Percentiles rank a stretch among this genome's conserved stretches.
phyloP scores from a whole-genome alignment of 2,329 filamentous ascomycete species.

The Fusarium veterinarium region DNA sequence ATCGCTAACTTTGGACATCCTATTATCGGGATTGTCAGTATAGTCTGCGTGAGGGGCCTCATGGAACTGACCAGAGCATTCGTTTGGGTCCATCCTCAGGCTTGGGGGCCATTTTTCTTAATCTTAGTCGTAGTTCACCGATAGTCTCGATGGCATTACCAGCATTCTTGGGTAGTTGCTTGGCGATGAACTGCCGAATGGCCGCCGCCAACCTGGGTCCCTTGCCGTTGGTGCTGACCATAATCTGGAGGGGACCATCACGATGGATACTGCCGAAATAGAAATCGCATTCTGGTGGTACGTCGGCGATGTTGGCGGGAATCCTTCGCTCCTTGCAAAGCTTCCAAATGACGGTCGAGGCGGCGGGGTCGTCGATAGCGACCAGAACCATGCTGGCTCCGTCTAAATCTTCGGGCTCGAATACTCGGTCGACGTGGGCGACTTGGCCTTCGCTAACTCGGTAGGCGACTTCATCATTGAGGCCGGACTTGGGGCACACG shows the following conservation, averaged over 20 bases:
- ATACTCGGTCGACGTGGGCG: slow-evolving; percentile 82
- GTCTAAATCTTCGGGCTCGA: slow-evolving; percentile 88
- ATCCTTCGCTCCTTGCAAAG: slow-evolving; percentile 87
- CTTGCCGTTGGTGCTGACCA: slow-evolving; percentile 99
- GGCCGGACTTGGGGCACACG: slow-evolving; percentile 80
- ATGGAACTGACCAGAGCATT: slow-evolving; percentile 81
- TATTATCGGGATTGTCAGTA: slow-evolving; percentile 48
- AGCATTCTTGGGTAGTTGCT: slow-evolving; percentile 78
- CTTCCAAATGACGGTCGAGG: slow-evolving; percentile 92
- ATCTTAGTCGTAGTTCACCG: slow-evolving; percentile 80
- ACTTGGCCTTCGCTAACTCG: slow-evolving; percentile 82
- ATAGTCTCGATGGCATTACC: slow-evolving; percentile 89
- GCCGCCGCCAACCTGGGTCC: slow-evolving; percentile 91
- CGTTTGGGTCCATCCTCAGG: slow-evolving; percentile 82
- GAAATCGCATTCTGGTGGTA: slow-evolving; percentile 96
- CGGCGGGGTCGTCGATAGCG: slow-evolving; percentile 91
- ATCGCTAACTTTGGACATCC: slow-evolving; percentile 94
- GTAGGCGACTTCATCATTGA: slow-evolving; percentile 89
- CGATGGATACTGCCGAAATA: slow-evolving; percentile 97
- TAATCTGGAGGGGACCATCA: slow-evolving; percentile 94
- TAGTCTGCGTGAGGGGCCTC: neutral
- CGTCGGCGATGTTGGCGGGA: slow-evolving; percentile 95
- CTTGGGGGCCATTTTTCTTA: slow-evolving; percentile 80
- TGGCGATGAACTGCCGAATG: slow-evolving; percentile 84
- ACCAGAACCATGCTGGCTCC: slow-evolving; percentile 87